phyloP scores from a whole-genome alignment of 805 yeast species.

The Priceomyces medius region DNA sequence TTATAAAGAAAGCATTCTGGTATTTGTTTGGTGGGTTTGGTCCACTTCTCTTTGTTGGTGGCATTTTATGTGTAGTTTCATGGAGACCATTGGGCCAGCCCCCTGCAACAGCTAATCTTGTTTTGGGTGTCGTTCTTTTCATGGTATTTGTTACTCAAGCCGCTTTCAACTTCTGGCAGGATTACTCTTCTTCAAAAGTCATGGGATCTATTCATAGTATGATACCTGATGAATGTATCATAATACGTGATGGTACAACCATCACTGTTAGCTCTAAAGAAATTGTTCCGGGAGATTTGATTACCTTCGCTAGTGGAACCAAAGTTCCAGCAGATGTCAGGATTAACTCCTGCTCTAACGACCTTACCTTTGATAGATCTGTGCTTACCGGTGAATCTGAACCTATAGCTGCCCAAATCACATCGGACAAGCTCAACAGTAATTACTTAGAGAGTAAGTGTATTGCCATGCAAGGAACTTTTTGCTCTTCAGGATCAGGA shows the following conservation, averaged over 20 bases:
- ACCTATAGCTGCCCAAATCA: conserved; percentile 30
- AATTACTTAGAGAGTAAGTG: conserved; percentile 44
- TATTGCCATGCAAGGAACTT: conserved; percentile 49
- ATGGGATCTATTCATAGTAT: conserved; percentile 47
- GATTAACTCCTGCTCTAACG: conserved; percentile 33
- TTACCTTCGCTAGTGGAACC: conserved; percentile 30
- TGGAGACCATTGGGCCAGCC: conserved; percentile 53
- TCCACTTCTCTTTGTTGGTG: conserved; percentile 38
- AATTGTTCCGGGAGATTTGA: conserved; percentile 38
- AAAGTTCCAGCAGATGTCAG: conserved; percentile 50
- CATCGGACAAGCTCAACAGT: conserved; percentile 25
- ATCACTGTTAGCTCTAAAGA: conserved; percentile 28
- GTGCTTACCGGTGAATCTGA: conserved; percentile 51
- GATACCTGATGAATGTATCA: conserved; percentile 40
- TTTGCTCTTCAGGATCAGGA: conserved; percentile 44
- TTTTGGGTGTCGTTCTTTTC: conserved; percentile 41
- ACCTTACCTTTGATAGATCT: conserved; percentile 46
- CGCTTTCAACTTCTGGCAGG: conserved; percentile 45
- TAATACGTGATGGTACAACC: conserved; percentile 33
- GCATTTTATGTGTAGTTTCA: conserved; percentile 39
- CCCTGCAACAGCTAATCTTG: conserved; percentile 43
- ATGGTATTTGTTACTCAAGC: conserved; percentile 45
- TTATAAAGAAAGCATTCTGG: conserved; percentile 29
- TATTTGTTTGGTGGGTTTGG: conserved; percentile 54
- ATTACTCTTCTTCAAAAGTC: conserved; percentile 45